These are phyloP conservation scores for Septoria petroselini DNA, from an alignment of 2,329 filamentous ascomycete genomes.

Conservation along the genomic window DNA sequence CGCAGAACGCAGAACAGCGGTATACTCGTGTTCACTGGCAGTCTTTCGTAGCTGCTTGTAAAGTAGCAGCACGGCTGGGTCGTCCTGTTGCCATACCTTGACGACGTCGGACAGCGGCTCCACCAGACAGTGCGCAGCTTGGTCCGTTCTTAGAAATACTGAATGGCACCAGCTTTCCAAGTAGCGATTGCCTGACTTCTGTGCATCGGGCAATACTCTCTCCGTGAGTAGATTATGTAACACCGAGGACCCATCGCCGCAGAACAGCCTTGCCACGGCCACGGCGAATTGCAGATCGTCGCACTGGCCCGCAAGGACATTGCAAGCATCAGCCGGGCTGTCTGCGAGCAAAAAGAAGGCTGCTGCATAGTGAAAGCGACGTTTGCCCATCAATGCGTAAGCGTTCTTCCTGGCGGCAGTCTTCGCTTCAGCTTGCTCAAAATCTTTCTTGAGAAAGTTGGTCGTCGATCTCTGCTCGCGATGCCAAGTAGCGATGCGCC, in stretches of 20 bases:
- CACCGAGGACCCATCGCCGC: constrained; percentile 75
- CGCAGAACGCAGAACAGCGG: constrained; percentile 82
- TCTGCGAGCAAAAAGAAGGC: constrained; percentile 93
- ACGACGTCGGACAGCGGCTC: constrained; percentile 67
- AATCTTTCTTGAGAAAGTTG: constrained; percentile 83
- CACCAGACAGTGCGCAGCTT: constrained; percentile 75
- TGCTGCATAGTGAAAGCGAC: constrained; percentile 89
- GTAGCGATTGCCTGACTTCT: constrained; percentile 84
- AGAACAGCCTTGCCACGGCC: constrained; percentile 81
- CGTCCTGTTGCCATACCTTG: constrained; percentile 69
- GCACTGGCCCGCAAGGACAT: constrained; percentile 80
- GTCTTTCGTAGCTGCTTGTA: constrained; percentile 82
- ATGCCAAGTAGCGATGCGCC: constrained; percentile 91
- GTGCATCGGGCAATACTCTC: constrained; percentile 72
- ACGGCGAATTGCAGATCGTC: constrained; percentile 88
- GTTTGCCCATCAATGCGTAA: constrained; percentile 87
- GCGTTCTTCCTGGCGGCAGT: constrained; percentile 93
- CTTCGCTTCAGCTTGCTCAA: constrained; percentile 79
- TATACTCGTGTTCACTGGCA: constrained; percentile 46
- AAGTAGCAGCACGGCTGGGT: constrained; percentile 81
- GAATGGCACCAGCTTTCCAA: constrained; percentile 93
- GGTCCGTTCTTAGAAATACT: constrained; percentile 77
- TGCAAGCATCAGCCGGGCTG: constrained; percentile 77
- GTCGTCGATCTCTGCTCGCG: constrained; percentile 79
- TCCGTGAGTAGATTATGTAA: constrained; percentile 73